Evolutionary conservation across 306 rosid genomes (phyloP).

Genomic region (Carpinus viminea): DNA sequence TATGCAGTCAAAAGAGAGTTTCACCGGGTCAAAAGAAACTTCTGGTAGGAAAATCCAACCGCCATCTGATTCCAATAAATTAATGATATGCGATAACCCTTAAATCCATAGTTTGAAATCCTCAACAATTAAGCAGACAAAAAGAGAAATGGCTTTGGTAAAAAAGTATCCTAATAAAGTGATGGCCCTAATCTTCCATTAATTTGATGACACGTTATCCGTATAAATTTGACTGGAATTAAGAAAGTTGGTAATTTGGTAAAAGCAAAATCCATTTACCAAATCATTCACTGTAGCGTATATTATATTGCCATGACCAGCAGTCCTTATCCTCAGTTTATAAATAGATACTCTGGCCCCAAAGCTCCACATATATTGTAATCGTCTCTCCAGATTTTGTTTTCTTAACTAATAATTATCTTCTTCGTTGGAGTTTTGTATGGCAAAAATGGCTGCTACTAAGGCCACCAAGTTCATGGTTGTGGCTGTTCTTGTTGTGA

Average conservation of each 20-base stretch:
- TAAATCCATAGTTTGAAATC: no score
- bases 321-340: neutral
- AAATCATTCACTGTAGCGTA: no score
- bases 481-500: constrained; percentile 9
- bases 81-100: no score
- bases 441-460: neutral
- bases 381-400: neutral
- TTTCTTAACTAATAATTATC: neutral
- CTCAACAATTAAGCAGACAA: no score
- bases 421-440: neutral
- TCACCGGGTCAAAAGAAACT: no score
- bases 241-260: neutral
- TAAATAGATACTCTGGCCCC: neutral
- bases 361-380: neutral
- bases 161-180: no score
- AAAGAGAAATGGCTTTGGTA: no score
- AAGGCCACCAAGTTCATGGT: neutral
- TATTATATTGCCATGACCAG: no score
- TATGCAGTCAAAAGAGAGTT: neutral
- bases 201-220: neutral
- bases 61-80: no score
- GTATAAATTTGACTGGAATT: neutral
- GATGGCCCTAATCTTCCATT: no score
- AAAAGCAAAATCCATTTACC: no score
- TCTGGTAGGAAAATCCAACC: no score